phyloP scores from a whole-genome alignment of 1,139 yeast genomes.

The Hyphopichia wangnamkhiaoensis region DNA sequence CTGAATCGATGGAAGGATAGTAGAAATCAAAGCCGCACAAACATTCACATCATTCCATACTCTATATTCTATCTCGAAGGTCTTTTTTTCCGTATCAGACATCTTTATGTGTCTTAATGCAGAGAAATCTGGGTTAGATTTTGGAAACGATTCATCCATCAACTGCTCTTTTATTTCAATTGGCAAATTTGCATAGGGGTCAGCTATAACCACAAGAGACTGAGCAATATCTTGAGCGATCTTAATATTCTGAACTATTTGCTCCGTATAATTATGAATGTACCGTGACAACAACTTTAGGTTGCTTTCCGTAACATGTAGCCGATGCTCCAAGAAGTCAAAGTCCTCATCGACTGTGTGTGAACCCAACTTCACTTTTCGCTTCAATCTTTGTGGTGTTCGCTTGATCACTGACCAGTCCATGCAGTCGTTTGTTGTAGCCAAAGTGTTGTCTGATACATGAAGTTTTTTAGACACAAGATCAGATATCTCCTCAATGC shows the following conservation, averaged over 20 bases:
- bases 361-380: conserved; percentile 30
- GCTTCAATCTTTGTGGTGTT: conserved; percentile 33
- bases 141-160: conserved; percentile 4
- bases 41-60: conserved; percentile 21
- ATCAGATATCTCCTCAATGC: no score
- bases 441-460: background rate
- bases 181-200: conserved; percentile 25
- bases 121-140: background rate
- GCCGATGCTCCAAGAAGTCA: conserved; percentile 24
- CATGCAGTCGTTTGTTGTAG: background rate
- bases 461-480: background rate
- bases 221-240: conserved; percentile 17
- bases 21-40: conserved; percentile 15
- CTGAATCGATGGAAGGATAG: conserved; percentile 14
- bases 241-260: background rate
- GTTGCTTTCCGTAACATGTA: conserved; percentile 16
- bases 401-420: conserved; percentile 30
- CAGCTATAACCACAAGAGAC: conserved; percentile 17
- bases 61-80: conserved; percentile 12
- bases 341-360: conserved; percentile 42
- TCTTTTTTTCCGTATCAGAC: background rate
- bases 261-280: conserved; percentile 7
- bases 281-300: conserved; percentile 22
- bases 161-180: conserved; percentile 10
- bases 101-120: background rate